Evolutionary conservation across 164 flowering plant species (phyloP).

Genomic region (Buxus sempervirens): DNA sequence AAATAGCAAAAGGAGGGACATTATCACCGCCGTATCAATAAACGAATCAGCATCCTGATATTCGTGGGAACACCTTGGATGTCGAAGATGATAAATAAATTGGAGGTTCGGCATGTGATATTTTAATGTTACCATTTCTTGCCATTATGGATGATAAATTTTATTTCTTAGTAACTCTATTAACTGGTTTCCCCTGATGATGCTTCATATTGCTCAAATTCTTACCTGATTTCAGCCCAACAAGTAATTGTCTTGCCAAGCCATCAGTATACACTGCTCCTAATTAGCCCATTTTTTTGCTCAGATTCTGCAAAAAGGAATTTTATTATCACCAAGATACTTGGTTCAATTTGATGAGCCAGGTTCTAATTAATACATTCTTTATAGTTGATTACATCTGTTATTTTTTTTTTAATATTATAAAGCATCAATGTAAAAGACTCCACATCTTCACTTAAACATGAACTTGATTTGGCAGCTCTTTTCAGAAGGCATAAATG

Average conservation of each 20-base stretch:
- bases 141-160: background rate
- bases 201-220: background rate
- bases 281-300: background rate
- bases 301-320: background rate
- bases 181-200: background rate
- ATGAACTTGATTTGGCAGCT: no score
- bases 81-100: constrained; percentile 9
- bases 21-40: constrained; percentile 8
- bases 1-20: background rate
- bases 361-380: background rate
- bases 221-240: background rate
- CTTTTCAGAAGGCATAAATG: no score
- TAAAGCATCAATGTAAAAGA: no score
- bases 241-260: no score
- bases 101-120: no score
- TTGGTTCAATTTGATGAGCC: background rate
- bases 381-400: background rate
- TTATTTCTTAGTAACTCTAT: no score
- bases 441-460: no score
- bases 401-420: no score
- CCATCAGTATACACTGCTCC: no score
- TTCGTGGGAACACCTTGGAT: background rate
- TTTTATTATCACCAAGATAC: background rate
- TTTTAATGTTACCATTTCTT: background rate
- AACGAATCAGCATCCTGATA: background rate